phyloP scores from a whole-genome alignment of 352 stramenopile genomes.

The Phytopythium sindhum region DNA sequence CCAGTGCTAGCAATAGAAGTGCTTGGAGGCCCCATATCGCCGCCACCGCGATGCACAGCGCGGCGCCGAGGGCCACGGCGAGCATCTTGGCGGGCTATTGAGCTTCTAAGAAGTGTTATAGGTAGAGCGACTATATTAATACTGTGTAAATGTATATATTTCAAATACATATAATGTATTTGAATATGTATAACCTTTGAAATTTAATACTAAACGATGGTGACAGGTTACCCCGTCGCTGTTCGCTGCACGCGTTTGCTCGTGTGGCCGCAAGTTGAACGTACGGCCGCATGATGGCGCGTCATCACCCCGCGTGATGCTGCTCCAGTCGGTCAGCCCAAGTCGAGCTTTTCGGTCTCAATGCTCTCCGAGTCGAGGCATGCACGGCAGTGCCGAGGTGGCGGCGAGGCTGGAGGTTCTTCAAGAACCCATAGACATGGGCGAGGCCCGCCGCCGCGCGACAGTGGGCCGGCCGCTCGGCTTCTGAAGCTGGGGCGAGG shows the following conservation, averaged over 20 bases:
- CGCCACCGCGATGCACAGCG: not conserved
- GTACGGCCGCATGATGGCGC: not conserved
- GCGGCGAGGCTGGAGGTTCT: too few species aligned
- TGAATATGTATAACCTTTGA: not conserved
- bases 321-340: not conserved
- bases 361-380: too few species aligned
- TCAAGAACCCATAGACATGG: slow-evolving; percentile 1
- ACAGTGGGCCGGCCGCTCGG: not conserved
- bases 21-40: not conserved
- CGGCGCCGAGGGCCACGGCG: not conserved
- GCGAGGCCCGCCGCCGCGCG: not conserved
- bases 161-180: not conserved
- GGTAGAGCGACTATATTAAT: too few species aligned
- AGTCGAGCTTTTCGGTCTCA: too few species aligned
- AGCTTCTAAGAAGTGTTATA: not conserved
- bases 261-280: not conserved
- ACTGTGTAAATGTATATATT: not conserved
- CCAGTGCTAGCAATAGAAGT: not conserved
- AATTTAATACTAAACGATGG: not conserved
- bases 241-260: not conserved
- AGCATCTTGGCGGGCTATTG: not conserved
- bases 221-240: too few species aligned
- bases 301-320: slow-evolving; percentile 3
- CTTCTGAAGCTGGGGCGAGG: not conserved
- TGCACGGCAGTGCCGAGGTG: too few species aligned